Base-by-base conservation (phyloP, 352 stramenopile genomes). In the Pythium biforme region DNA sequence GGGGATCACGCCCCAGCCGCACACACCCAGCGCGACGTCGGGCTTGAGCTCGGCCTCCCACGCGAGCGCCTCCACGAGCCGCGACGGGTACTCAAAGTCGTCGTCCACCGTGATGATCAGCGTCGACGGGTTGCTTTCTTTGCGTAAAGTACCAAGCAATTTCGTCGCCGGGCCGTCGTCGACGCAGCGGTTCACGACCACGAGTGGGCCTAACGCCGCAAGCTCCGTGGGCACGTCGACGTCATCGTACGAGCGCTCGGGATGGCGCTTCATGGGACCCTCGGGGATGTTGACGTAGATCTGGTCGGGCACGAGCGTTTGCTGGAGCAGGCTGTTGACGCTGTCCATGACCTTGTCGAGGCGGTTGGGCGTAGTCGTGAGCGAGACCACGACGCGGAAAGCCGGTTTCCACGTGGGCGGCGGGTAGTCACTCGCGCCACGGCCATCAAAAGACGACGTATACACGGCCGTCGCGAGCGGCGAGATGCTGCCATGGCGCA, bases 141-240 rank as follows among this genome's bases (percentile, higher is more conserved):
- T 66, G 19, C 82, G 64, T 48, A 94, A 52, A n/a, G 84, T 69
- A 33, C 76, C 82, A 7, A 92, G 69, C 14, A 94, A 60, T 52
- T 94, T 94, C 22, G 80, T 94, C 19, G 83, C 82, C 1, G 84
- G 84, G n/a, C 84, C 82, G 58, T 92, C 84, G 64, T 94, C 84
- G 29, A 88, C 76, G 55, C 84, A 94, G 11, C 84, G 81, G 59
- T 91, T 90, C 27, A 91, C 62, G 15, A 68, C 62, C 10, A 92
- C 82, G 6, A 92, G 62, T 17, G 79, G 77, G 33, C 69, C 66
- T 23, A 92, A 64, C 7, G 53, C 41, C 23, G 64, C 37, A 9
- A 94, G 76, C 31, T 83, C 73, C 0, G 53, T 59, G 2, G 84
- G 82, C 25, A 93, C 70, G 27, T 70, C 66, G 8, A 79, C 74